Evolutionary conservation across 371 early-diverging fungal genomes (phyloP).

Genomic region (Mortierella sp.): DNA sequence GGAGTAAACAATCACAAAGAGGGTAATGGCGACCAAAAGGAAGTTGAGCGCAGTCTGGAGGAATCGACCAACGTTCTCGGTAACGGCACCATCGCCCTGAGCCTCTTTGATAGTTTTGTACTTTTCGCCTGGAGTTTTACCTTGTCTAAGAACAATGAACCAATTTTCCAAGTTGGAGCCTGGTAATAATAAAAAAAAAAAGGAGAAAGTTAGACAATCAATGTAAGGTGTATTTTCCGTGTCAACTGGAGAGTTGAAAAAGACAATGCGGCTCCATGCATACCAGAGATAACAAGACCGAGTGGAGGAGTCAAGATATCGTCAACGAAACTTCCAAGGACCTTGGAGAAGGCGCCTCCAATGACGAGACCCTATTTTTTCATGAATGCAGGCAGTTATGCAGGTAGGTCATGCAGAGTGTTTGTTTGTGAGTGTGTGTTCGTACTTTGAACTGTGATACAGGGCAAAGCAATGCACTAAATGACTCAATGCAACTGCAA

Average conservation of each 20-base stretch:
- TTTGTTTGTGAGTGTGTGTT: neutral
- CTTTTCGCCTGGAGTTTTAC: neutral
- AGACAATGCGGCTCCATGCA: neutral
- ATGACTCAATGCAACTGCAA: too few relatives aligned
- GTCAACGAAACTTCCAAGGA: slow-evolving; percentile 52
- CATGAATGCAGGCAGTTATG: neutral
- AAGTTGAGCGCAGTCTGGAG: slow-evolving; percentile 50
- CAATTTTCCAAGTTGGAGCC: slow-evolving; percentile 59
- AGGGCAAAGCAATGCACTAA: neutral
- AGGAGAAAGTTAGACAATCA: neutral
- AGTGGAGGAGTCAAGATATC: slow-evolving; percentile 58
- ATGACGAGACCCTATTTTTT: slow-evolving; percentile 53
- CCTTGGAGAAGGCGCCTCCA: slow-evolving; percentile 58
- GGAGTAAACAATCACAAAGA: slow-evolving; percentile 47
- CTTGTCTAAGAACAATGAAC: slow-evolving; percentile 53
- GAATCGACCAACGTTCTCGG: slow-evolving; percentile 59
- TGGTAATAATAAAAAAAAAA: slow-evolving; percentile 1
- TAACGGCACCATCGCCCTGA: slow-evolving; percentile 57
- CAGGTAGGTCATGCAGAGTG: neutral
- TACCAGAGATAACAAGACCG: slow-evolving; percentile 58
- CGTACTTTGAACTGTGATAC: too few relatives aligned
- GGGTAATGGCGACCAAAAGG: slow-evolving; percentile 41
- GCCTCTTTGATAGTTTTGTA: slow-evolving; percentile 52
- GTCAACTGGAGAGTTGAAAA: neutral
- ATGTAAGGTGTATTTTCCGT: neutral